These are phyloP conservation scores for Fraxinus cuspidata DNA, from an alignment of 257 asterid genomes.

Conservation along the genomic window DNA sequence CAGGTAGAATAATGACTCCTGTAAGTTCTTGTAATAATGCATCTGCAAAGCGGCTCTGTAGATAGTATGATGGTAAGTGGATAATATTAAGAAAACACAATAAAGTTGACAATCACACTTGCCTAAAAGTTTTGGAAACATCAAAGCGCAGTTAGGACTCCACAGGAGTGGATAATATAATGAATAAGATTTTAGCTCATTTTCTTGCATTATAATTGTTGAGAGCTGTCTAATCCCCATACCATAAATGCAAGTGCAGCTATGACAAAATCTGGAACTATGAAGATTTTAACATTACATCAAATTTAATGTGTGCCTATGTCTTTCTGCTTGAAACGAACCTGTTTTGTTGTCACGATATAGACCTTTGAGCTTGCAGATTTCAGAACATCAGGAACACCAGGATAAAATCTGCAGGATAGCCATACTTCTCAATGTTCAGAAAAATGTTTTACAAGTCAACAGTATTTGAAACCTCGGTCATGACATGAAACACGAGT, in stretches of 20 bases:
- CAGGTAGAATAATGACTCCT: slow-evolving; percentile 69
- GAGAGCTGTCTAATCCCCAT: neutral
- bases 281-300: neutral
- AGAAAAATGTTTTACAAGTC: neutral
- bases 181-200: neutral
- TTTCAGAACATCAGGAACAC: slow-evolving; percentile 86
- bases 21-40: slow-evolving; percentile 86
- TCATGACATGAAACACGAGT: neutral
- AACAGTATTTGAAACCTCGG: neutral
- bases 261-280: neutral
- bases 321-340: slow-evolving; percentile 12
- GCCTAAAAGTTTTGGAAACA: neutral
- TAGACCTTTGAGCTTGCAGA: slow-evolving; percentile 89
- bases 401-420: slow-evolving; percentile 80
- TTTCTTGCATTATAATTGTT: neutral
- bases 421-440: slow-evolving; percentile 20
- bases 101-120: neutral
- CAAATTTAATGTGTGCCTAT: neutral
- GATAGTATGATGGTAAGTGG: slow-evolving; percentile 18
- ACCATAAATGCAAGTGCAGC: neutral
- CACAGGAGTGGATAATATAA: too few relatives aligned
- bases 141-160: neutral
- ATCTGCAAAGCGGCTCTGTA: slow-evolving; percentile 82
- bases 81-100: neutral
- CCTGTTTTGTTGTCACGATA: slow-evolving; percentile 94